phyloP scores from a whole-genome alignment of 179 eudicot genomes.

The Heliamphora ciliata region DNA sequence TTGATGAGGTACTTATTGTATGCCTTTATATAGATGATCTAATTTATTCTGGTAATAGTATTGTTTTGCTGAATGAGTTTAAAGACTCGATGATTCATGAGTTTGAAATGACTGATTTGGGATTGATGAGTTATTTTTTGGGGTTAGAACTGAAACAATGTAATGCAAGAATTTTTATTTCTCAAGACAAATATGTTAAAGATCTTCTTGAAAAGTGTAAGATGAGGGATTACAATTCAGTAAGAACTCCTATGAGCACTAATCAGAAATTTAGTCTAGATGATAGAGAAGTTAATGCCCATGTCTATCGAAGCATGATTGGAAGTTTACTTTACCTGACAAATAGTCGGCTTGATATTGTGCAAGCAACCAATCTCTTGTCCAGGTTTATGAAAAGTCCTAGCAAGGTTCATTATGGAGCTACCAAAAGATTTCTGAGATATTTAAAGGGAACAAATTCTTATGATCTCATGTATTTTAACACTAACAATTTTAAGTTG shows the following conservation, averaged over 20 bases:
- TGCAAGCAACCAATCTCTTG: background rate
- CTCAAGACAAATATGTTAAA: background rate
- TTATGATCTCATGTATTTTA: too few relatives aligned
- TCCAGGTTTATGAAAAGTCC: background rate
- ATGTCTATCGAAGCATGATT: background rate
- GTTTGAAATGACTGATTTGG: background rate
- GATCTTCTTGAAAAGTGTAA: background rate
- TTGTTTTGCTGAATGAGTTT: background rate
- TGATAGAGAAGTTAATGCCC: background rate
- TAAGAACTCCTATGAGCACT: background rate
- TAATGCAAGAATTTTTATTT: background rate
- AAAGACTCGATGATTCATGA: background rate
- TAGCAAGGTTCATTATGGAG: background rate
- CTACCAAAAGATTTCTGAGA: background rate
- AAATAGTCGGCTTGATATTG: background rate
- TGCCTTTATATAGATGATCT: background rate
- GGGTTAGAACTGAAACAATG: background rate
- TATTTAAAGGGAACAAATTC: background rate
- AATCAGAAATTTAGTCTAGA: background rate
- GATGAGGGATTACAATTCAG: background rate
- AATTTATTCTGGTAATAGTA: background rate
- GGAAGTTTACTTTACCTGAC: background rate
- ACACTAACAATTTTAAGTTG: too few relatives aligned
- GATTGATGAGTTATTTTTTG: conserved; percentile 5
- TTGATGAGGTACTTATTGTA: background rate